These are phyloP conservation scores for Chloris gayana DNA, from an alignment of 176 grass and related monocot genomes.

Conservation along the genomic window DNA sequence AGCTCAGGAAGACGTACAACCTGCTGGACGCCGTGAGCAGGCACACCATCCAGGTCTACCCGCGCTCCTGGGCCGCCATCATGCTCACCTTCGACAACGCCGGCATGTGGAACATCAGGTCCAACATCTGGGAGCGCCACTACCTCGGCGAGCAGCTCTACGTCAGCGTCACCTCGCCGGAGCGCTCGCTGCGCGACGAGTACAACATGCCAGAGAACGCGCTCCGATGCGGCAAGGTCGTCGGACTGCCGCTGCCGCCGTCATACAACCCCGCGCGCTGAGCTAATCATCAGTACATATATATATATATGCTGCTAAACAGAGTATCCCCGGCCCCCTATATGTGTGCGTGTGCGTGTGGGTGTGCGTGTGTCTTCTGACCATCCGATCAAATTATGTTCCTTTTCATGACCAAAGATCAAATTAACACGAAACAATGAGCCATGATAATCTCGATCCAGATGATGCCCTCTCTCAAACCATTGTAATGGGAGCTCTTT, in stretches of 20 bases:
- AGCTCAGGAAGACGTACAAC: constrained; percentile 60
- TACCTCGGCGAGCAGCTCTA: constrained; percentile 77
- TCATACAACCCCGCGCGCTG: constrained; percentile 36
- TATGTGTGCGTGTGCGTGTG: too few relatives aligned
- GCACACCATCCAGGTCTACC: constrained; percentile 73
- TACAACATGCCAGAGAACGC: constrained; percentile 61
- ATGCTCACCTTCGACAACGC: constrained; percentile 78
- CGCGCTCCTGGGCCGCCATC: constrained; percentile 59
- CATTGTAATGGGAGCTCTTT: constrained; percentile 33
- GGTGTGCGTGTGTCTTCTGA: not conserved
- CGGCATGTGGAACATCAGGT: constrained; percentile 68
- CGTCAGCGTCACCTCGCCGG: constrained; percentile 58
- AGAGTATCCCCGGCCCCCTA: too few relatives aligned
- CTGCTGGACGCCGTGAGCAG: constrained; percentile 66
- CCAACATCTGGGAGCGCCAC: constrained; percentile 63
- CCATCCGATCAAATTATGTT: not conserved
- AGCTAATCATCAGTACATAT: not conserved
- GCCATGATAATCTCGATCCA: too few relatives aligned
- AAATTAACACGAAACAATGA: too few relatives aligned
- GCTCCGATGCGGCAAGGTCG: constrained; percentile 58
- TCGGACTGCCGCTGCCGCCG: constrained; percentile 58
- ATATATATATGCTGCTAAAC: too few relatives aligned
- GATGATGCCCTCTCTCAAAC: constrained; percentile 44
- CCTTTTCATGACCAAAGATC: not conserved
- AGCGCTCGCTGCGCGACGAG: constrained; percentile 61